Evolutionary conservation across 2,329 filamentous ascomycete genomes (phyloP).

Genomic region (Gliomastix tumulicola): DNA sequence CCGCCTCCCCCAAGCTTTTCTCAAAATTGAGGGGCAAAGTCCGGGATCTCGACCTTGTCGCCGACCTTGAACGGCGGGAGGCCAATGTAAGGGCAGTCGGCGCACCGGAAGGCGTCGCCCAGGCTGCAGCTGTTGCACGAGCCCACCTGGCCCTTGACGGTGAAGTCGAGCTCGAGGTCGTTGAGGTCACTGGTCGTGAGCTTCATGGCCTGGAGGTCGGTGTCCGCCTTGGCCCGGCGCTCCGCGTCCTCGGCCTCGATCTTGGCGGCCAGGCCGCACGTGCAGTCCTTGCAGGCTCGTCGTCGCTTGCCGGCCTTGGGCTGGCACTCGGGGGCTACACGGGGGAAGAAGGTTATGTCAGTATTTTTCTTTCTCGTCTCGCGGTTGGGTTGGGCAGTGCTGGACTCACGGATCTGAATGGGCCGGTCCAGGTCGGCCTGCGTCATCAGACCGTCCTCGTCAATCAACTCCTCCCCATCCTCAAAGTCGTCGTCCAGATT

Average conservation of each 20-base stretch:
- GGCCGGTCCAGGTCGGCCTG: slow-evolving; percentile 77
- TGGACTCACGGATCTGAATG: slow-evolving; percentile 69
- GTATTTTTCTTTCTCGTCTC: too few species aligned
- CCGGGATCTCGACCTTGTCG: slow-evolving; percentile 83
- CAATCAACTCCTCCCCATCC: slow-evolving; percentile 78
- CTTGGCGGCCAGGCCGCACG: slow-evolving; percentile 81
- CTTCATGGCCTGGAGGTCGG: slow-evolving; percentile 63
- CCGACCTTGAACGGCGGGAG: slow-evolving; percentile 95
- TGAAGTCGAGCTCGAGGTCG: slow-evolving; percentile 86
- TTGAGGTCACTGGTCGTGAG: slow-evolving; percentile 63
- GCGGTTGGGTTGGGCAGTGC: slow-evolving; percentile 16
- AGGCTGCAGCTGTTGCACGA: slow-evolving; percentile 91
- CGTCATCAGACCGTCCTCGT: slow-evolving; percentile 80
- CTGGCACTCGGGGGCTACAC: slow-evolving; percentile 70
- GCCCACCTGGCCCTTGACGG: slow-evolving; percentile 81
- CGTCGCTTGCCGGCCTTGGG: slow-evolving; percentile 84
- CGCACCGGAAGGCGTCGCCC: slow-evolving; percentile 80
- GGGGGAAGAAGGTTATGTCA: slow-evolving; percentile 2
- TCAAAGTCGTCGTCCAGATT: slow-evolving; percentile 39
- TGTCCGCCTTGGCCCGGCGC: slow-evolving; percentile 57
- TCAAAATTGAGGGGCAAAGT: too few species aligned
- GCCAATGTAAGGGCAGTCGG: slow-evolving; percentile 74
- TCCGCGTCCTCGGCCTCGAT: slow-evolving; percentile 78
- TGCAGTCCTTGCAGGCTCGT: slow-evolving; percentile 96
- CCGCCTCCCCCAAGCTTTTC: too few species aligned